These are phyloP conservation scores for Boletus tomentosulus DNA, from an alignment of 768 basidiomycete genomes.

Conservation along the genomic window DNA sequence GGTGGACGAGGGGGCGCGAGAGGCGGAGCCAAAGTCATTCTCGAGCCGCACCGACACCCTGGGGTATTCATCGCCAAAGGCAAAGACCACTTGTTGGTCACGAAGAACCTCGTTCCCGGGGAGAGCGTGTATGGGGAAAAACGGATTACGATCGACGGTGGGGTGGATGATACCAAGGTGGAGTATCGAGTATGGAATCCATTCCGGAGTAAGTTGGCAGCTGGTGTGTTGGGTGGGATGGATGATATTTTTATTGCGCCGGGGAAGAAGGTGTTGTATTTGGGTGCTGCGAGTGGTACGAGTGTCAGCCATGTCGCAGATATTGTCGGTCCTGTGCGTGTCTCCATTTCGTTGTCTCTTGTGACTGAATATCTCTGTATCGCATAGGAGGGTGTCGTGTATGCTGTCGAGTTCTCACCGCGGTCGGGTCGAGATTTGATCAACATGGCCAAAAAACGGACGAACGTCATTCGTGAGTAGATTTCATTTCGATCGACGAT, in stretches of 20 bases:
- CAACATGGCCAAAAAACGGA: slow-evolving; percentile 98
- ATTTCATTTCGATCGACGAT: not conserved
- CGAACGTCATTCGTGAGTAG: slow-evolving; percentile 92
- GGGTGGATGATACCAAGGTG: slow-evolving; percentile 75
- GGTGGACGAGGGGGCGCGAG: slow-evolving; percentile 68
- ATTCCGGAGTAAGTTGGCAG: slow-evolving; percentile 94
- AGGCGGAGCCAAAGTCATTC: slow-evolving; percentile 83
- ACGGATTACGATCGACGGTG: slow-evolving; percentile 81
- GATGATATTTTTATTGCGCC: slow-evolving; percentile 91
- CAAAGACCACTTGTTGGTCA: slow-evolving; percentile 96
- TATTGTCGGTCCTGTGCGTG: slow-evolving; percentile 88
- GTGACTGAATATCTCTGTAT: slow-evolving; percentile 3
- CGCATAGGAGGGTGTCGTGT: slow-evolving; percentile 85
- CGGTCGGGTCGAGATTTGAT: slow-evolving; percentile 97
- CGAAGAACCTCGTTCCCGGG: slow-evolving; percentile 95
- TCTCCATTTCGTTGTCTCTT: not conserved
- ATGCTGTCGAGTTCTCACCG: slow-evolving; percentile 97
- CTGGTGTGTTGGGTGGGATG: slow-evolving; percentile 92
- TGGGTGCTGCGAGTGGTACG: slow-evolving; percentile 97
- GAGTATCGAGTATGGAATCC: slow-evolving; percentile 99
- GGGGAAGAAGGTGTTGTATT: slow-evolving; percentile 93
- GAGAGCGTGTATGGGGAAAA: slow-evolving; percentile 99
- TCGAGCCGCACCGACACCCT: slow-evolving; percentile 92
- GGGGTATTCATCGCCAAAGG: slow-evolving; percentile 97
- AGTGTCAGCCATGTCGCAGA: slow-evolving; percentile 99